phyloP scores from a whole-genome alignment of 2,329 filamentous ascomycete genomes.

The Fusarium oxysporum region DNA sequence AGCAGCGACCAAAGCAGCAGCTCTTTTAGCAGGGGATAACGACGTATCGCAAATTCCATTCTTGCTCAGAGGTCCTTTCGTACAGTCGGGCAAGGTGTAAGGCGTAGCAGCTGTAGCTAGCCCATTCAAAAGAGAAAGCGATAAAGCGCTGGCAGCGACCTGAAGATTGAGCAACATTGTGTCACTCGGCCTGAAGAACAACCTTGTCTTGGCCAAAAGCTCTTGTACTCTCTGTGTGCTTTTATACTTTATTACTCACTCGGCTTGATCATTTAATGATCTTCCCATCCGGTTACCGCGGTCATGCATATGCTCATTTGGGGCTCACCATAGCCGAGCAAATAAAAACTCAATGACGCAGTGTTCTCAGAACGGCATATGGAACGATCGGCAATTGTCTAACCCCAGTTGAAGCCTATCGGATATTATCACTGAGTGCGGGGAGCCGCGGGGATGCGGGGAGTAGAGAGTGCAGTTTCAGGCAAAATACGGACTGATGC shows the following conservation, averaged over 20 bases:
- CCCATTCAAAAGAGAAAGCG: neutral
- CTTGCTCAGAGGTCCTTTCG: neutral
- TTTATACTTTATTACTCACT: neutral
- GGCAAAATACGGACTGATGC: neutral
- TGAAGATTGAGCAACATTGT: neutral
- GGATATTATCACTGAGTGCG: neutral
- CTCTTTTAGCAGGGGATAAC: neutral
- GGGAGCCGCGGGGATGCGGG: neutral
- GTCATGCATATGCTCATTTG: neutral
- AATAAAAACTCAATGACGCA: neutral
- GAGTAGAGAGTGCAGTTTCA: neutral
- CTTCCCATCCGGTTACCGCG: neutral
- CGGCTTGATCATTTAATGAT: fast-evolving
- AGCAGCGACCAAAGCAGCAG: neutral
- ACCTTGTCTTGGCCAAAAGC: neutral
- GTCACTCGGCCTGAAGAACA: fast-evolving
- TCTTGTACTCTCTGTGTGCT: fast-evolving
- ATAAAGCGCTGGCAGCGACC: neutral
- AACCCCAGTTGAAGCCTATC: neutral
- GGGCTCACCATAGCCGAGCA: neutral
- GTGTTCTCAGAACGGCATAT: neutral
- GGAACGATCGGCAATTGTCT: neutral
- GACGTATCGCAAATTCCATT: slow-evolving; percentile 1
- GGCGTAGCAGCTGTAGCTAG: neutral
- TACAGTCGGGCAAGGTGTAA: neutral